phyloP scores from a whole-genome alignment of 495 filamentous ascomycete species.

The Mycothermus thermophilus region DNA sequence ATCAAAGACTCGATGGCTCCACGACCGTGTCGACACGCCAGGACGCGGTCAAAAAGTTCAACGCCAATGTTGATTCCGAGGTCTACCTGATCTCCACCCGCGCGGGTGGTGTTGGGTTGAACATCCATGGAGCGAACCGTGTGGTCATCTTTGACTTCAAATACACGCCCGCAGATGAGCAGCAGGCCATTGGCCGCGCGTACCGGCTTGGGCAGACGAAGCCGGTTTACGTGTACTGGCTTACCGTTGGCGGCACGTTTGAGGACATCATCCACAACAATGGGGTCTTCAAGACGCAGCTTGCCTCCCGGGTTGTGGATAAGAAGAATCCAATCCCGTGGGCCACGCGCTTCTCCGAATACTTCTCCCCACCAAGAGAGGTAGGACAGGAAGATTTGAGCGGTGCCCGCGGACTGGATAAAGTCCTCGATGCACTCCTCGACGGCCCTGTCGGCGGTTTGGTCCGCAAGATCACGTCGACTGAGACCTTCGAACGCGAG shows the following conservation, averaged over 20 bases:
- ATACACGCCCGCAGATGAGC: slow-evolving; percentile 69
- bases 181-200: slow-evolving; percentile 77
- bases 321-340: slow-evolving; percentile 55
- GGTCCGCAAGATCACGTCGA: slow-evolving; percentile 25
- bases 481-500: slow-evolving; percentile 34
- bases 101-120: slow-evolving; percentile 72
- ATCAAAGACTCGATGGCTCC: slow-evolving; percentile 51
- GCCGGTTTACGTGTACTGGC: slow-evolving; percentile 76
- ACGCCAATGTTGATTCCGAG: slow-evolving; percentile 25
- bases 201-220: slow-evolving; percentile 82
- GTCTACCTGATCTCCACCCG: slow-evolving; percentile 72
- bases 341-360: slow-evolving; percentile 38
- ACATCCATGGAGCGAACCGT: slow-evolving; percentile 73
- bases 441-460: slow-evolving; percentile 4
- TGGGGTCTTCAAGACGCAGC: slow-evolving; percentile 64
- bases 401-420: slow-evolving; percentile 46
- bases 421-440: slow-evolving; percentile 58
- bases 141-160: slow-evolving; percentile 77
- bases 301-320: slow-evolving; percentile 69
- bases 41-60: slow-evolving; percentile 50
- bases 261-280: slow-evolving; percentile 59
- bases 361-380: slow-evolving; percentile 42
- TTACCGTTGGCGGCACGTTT: slow-evolving; percentile 65
- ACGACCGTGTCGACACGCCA: slow-evolving; percentile 44
- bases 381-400: slow-evolving; percentile 39